Percentiles rank a stretch among this genome's conserved stretches.
phyloP scores from a whole-genome alignment of 805 yeast genomes.

The Scheffersomyces spartinae region DNA sequence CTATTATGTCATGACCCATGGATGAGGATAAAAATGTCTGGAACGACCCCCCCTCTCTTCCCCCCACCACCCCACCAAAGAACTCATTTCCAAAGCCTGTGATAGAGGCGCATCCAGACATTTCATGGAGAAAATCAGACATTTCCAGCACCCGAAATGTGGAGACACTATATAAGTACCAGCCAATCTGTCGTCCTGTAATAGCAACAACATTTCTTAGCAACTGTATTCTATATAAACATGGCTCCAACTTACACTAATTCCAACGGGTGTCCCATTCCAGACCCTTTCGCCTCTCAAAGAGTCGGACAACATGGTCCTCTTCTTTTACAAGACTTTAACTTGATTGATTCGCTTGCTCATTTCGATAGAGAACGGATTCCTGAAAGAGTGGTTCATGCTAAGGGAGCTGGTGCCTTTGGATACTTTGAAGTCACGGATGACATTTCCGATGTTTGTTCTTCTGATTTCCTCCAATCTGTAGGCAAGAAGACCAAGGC shows the following conservation, averaged over 20 bases:
- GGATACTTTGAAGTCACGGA: slow-evolving; percentile 84
- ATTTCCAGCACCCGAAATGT: too few relatives aligned
- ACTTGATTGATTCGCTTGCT: slow-evolving; percentile 68
- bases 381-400: slow-evolving; percentile 90
- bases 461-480: slow-evolving; percentile 56
- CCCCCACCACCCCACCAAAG: too few relatives aligned
- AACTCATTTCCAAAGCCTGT: too few relatives aligned
- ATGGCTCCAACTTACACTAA: slow-evolving; percentile 58
- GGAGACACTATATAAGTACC: too few relatives aligned
- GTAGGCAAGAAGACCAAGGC: slow-evolving; percentile 74
- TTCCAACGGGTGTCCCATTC: slow-evolving; percentile 66
- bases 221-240: too few relatives aligned
- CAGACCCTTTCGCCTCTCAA: slow-evolving; percentile 67
- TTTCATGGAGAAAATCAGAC: too few relatives aligned
- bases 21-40: too few relatives aligned
- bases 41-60: too few relatives aligned
- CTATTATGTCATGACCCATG: too few relatives aligned
- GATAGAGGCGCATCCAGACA: too few relatives aligned
- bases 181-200: too few relatives aligned
- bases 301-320: slow-evolving; percentile 73
- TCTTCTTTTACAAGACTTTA: slow-evolving; percentile 68
- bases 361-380: slow-evolving; percentile 86
- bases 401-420: slow-evolving; percentile 87
- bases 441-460: slow-evolving; percentile 63
- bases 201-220: too few relatives aligned